Evolutionary conservation across 805 yeast genomes (phyloP), one percentile per base, ranked within the genome.

Genomic region (Barnettozyma botsteinii): DNA sequence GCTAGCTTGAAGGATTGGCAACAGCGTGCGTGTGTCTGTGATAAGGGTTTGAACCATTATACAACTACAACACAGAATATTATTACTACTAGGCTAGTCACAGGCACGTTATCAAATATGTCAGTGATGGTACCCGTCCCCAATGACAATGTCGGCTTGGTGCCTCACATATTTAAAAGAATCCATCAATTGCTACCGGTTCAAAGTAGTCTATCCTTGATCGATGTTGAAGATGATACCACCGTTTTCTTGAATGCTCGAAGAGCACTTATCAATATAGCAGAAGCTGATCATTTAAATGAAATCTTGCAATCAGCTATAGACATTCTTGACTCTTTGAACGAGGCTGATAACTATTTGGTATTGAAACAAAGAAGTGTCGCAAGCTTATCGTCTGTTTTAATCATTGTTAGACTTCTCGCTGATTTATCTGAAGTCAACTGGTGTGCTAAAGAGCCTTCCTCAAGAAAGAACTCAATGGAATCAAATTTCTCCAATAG

Each of bases 341-440:
- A 60, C 43, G 44, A 53, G 30, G 35, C 34, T n/a, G 64, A 59
- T 25, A 47, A 48, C 29, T 48, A 50, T 26, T 39, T 50, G 7
- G 45, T 60, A 2, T 28, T 64, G 11, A 48, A 45, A 22, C 61
- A 62, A 31, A 48, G 67, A 25, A 45, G 39, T 18, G 38, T 42
- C 4, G 18, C 52, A 3, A 56, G 65, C 23, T 33, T 65, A 17
- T 51, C 58, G 11, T 66, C 77, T 0, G 47, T 68, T 2, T 48
- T 64, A 18, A 53, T 69, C 2, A 37, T 71, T 9, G 38, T 69
- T 10, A 54, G 69, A 36, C 54, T 74, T 21, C 43, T 73, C 17
- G 61, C 70, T 10, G 70, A 66, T 43, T 48, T 64, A n/a, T 45
- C 61, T 30, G 71, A 68, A 42, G 51, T 56, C 20, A 60, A 57